phyloP scores from a whole-genome alignment of 148 eudicot genomes.

The Rhododendron molle region DNA sequence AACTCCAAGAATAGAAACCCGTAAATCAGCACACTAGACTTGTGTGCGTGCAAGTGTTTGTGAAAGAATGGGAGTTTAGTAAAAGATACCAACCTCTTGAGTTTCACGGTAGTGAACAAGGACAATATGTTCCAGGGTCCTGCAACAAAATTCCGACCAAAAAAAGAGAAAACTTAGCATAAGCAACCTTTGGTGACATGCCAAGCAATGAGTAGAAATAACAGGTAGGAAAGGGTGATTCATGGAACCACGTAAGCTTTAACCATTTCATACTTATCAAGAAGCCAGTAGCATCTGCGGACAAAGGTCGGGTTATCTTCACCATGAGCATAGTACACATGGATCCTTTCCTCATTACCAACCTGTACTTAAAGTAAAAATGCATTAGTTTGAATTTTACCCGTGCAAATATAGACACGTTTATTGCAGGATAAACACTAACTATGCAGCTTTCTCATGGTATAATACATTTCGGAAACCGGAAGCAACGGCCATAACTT shows the following conservation, averaged over 20 bases:
- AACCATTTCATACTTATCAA: constrained; percentile 74
- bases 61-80: background rate
- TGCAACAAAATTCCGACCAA: constrained; percentile 28
- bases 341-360: constrained; percentile 86
- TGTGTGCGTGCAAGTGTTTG: background rate
- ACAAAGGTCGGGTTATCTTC: constrained; percentile 74
- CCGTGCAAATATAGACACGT: background rate
- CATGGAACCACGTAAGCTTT: constrained; percentile 11
- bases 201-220: background rate
- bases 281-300: constrained; percentile 98
- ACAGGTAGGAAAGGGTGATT: background rate
- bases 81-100: constrained; percentile 65
- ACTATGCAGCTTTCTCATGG: background rate
- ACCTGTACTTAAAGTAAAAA: constrained; percentile 44
- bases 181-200: background rate
- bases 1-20: background rate
- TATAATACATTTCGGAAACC: background rate
- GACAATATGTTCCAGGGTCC: constrained; percentile 85
- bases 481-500: background rate
- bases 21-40: background rate
- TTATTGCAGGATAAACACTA: background rate
- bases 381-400: background rate
- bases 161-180: background rate
- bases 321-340: constrained; percentile 96
- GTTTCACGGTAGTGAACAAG: constrained; percentile 98